phyloP scores from a whole-genome alignment of 202 grass and related monocot genomes.

The Carex sylvatica region DNA sequence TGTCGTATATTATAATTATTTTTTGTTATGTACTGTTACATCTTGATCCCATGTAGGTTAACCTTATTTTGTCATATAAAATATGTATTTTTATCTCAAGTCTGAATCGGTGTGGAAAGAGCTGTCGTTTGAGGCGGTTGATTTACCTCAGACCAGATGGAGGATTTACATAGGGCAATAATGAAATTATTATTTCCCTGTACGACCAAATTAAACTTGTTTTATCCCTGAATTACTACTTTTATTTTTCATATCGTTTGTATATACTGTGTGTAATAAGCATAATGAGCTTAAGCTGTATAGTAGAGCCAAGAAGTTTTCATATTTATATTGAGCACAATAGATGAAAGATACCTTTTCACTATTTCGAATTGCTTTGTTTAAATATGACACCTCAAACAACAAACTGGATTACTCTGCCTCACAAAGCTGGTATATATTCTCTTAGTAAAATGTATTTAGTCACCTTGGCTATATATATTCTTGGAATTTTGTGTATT shows the following conservation, averaged over 20 bases:
- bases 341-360: background rate
- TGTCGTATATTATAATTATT: no score
- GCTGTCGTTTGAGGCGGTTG: constrained; percentile 85
- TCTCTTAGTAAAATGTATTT: background rate
- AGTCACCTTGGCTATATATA: background rate
- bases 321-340: background rate
- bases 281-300: background rate
- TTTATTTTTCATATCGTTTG: background rate
- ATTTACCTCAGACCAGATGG: constrained; percentile 93
- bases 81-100: constrained; percentile 27
- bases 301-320: background rate
- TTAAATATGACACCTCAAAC: background rate
- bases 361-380: background rate
- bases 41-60: no score
- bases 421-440: constrained; percentile 76
- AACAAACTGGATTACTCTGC: constrained; percentile 52
- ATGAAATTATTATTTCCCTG: constrained; percentile 62
- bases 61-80: background rate
- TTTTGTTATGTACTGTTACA: no score
- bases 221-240: background rate
- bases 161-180: constrained; percentile 69
- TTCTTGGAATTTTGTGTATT: background rate
- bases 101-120: constrained; percentile 91
- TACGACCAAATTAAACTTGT: constrained; percentile 49
- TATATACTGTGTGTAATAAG: background rate